These are phyloP conservation scores for Fistulinella cinereoalba DNA, from an alignment of 1,284 basidiomycete genomes.

Conservation along the genomic window DNA sequence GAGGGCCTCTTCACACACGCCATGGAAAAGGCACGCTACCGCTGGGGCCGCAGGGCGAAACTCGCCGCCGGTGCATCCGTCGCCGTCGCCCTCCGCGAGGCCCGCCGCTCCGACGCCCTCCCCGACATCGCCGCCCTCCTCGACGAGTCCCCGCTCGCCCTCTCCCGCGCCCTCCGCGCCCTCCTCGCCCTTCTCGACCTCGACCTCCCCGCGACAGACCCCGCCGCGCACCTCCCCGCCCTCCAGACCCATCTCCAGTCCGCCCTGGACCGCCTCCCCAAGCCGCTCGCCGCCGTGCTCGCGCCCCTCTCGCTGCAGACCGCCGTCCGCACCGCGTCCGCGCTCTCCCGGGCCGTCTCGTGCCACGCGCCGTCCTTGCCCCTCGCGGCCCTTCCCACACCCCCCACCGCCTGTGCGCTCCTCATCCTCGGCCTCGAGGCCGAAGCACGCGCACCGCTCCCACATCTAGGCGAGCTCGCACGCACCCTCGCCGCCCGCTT, in stretches of 20 bases:
- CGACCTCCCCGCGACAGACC: constrained; percentile 32
- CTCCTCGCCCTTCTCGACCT: constrained; percentile 45
- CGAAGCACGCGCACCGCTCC: constrained; percentile 52
- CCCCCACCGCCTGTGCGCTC: constrained; percentile 62
- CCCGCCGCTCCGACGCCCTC: constrained; percentile 60
- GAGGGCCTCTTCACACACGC: constrained; percentile 62
- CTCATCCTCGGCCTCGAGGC: constrained; percentile 72
- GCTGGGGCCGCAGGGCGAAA: constrained; percentile 69
- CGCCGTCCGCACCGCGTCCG: constrained; percentile 52
- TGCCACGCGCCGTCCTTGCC: constrained; percentile 41
- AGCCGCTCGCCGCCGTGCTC: constrained; percentile 40
- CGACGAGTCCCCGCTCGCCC: constrained; percentile 47
- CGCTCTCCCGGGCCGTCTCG: constrained; percentile 52
- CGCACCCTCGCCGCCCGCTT: constrained; percentile 51
- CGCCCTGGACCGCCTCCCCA: constrained; percentile 38
- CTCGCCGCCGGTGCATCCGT: constrained; percentile 63
- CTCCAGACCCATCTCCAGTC: constrained; percentile 49
- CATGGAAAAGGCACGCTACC: constrained; percentile 52
- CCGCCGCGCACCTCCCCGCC: constrained; percentile 39
- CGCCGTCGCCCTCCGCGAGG: constrained; percentile 65
- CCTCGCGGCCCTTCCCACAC: constrained; percentile 38
- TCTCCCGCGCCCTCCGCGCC: constrained; percentile 55
- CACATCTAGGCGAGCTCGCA: constrained; percentile 53
- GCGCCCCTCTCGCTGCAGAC: constrained; percentile 42
- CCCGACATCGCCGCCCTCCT: constrained; percentile 65